Evolutionary conservation across 1,284 basidiomycete genomes (phyloP).

Genomic region (Cystobasidiaceae sp.): DNA sequence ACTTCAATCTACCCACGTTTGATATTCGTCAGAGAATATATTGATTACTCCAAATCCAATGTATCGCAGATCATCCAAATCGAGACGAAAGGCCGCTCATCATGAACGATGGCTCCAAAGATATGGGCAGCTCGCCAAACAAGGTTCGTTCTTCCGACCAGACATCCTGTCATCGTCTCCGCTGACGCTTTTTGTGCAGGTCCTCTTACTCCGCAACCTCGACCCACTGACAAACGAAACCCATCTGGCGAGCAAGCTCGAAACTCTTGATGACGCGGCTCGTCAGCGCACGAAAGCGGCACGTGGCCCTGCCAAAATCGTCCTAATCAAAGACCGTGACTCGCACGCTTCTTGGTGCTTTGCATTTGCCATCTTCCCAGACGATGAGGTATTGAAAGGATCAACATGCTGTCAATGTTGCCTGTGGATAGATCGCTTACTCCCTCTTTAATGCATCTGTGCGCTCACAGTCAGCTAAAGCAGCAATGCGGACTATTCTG

Average conservation of each 20-base stretch:
- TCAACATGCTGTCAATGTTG: neutral
- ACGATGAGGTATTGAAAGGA: conserved; percentile 73
- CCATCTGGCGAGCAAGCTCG: conserved; percentile 47
- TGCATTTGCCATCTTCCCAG: conserved; percentile 83
- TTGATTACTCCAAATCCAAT: no score
- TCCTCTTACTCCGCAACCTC: conserved; percentile 78
- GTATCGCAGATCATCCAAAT: neutral
- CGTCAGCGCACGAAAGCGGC: conserved; percentile 65
- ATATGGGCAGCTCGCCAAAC: conserved; percentile 71
- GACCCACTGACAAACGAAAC: conserved; percentile 71
- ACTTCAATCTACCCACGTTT: no score
- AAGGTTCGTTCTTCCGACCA: conserved; percentile 11
- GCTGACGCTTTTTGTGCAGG: conserved; percentile 41
- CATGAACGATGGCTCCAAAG: conserved; percentile 80
- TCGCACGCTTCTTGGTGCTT: conserved; percentile 82
- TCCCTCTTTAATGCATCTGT: conserved; percentile 10
- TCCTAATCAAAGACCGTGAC: conserved; percentile 77
- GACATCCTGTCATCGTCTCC: neutral
- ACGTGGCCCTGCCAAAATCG: conserved; percentile 74
- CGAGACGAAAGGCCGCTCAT: conserved; percentile 37
- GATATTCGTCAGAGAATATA: no score
- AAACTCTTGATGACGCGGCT: conserved; percentile 53
- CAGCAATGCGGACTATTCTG: conserved; percentile 20
- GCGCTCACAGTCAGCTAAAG: conserved; percentile 29
- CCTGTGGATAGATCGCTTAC: neutral